Percentiles rank a stretch among this genome's conserved stretches.
Evolutionary conservation across 768 basidiomycete species (phyloP).

Genomic region (Lentinula sp.): DNA sequence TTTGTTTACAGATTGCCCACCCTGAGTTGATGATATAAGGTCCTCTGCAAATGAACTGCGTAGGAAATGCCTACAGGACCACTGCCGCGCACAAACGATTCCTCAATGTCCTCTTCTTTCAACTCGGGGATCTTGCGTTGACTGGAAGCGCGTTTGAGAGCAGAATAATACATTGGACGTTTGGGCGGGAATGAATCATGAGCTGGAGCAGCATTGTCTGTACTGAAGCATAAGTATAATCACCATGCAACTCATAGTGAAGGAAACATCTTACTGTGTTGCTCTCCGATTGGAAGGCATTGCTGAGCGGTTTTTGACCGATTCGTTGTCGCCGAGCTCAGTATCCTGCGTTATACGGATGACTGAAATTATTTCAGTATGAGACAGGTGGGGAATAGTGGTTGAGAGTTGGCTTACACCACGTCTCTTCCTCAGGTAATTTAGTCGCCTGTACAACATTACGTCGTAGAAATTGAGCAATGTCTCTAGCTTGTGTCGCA

Average conservation of each 20-base stretch:
- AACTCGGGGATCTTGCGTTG: slow-evolving; percentile 61
- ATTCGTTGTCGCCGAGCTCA: slow-evolving; percentile 81
- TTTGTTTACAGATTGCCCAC: slow-evolving; percentile 97
- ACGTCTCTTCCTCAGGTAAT: slow-evolving; percentile 42
- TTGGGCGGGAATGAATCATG: slow-evolving; percentile 11
- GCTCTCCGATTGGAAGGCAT: slow-evolving; percentile 42
- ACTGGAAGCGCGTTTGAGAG: slow-evolving; percentile 64
- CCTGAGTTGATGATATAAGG: slow-evolving; percentile 71
- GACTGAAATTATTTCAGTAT: slow-evolving; percentile 31
- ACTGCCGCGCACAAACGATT: slow-evolving; percentile 75
- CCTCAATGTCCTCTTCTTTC: slow-evolving; percentile 77
- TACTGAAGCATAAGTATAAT: slow-evolving; percentile 14
- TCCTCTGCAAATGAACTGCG: slow-evolving; percentile 35
- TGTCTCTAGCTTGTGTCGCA: slow-evolving; percentile 57
- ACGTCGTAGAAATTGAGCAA: slow-evolving; percentile 66
- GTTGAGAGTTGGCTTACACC: slow-evolving; percentile 38
- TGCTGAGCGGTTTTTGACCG: slow-evolving; percentile 59
- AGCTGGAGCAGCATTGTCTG: slow-evolving; percentile 24
- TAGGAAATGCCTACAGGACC: background rate
- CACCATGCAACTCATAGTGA: slow-evolving; percentile 15
- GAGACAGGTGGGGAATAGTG: background rate
- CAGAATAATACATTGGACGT: slow-evolving; percentile 49
- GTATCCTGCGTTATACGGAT: slow-evolving; percentile 74
- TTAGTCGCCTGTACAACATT: slow-evolving; percentile 83
- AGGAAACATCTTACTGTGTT: slow-evolving; percentile 34